Evolutionary conservation across 2,329 filamentous ascomycete species (phyloP), one percentile per base, ranked within the genome.

Genomic region (Colletotrichum truncatum): DNA sequence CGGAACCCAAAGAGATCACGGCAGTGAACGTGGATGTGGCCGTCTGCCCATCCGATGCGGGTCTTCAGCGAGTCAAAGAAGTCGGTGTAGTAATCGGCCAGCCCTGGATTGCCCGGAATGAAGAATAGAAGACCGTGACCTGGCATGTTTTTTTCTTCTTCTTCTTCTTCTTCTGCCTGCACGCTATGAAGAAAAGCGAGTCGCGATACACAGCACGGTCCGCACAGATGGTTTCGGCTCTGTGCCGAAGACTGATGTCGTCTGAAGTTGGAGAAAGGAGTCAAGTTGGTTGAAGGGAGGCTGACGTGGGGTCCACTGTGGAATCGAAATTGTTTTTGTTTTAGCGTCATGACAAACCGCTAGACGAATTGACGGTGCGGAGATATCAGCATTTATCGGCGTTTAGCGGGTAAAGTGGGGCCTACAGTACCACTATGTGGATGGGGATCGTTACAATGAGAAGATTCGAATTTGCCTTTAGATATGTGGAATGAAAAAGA

Each of bases 91-190:
- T 92, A 95, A 60, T 85, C 86, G 53, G 94, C 85, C 16, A 93
- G 81, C 5, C 92, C 92, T 5, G 92, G 92, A 69, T 95, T 95
- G 18, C 92, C 92, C 26, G 90, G 87, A 39, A 95, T 83, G 76
- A 93, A 91, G 79, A 89, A 93, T 69, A 94, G 79, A 52, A 94
- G 84, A 66, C 77, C 79, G 66, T 73, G 78, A 12, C 67, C 67
- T 16, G 63, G 7, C 63, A 62, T 63, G 4, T 34, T 48, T 56
- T 14, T 28, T 14, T n/a, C 23, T 8, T n/a, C n/a, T n/a, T n/a
- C n/a, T n/a, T n/a, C n/a, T n/a, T n/a, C n/a, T n/a, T n/a, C n/a
- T 26, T 26, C 23, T 48, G 12, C 12, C 39, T 45, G 57, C 43
- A 34, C 49, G 63, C 49, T 51, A 18, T 63, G 57, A 32, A 16